Percentiles rank a stretch among this genome's conserved stretches.
Conservation (phyloP, 2,329 filamentous ascomycete species). For the Teratosphaeria nubilosa region DNA sequence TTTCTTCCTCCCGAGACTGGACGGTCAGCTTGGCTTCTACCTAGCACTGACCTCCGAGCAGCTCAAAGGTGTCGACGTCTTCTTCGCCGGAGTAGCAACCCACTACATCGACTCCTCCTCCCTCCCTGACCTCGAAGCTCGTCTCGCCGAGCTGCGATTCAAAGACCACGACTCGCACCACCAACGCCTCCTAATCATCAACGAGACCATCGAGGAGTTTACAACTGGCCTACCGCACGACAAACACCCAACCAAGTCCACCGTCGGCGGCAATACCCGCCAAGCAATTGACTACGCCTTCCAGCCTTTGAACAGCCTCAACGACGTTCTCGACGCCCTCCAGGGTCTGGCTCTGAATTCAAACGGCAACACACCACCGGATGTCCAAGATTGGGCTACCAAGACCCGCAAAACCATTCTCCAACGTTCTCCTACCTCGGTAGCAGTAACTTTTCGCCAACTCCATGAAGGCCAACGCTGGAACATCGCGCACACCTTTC, state of each 20-base stretch:
- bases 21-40: conserved; percentile 81
- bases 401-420: conserved; percentile 66
- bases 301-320: conserved; percentile 43
- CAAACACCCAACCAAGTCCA: conserved; percentile 43
- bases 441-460: conserved; percentile 75
- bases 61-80: conserved; percentile 71
- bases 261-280: conserved; percentile 53
- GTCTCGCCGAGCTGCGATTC: conserved; percentile 83
- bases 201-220: conserved; percentile 86
- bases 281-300: conserved; percentile 65
- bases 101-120: conserved; percentile 92
- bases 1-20: conserved; percentile 87
- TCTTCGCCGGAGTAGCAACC: conserved; percentile 86
- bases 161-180: conserved; percentile 58
- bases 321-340: conserved; percentile 61
- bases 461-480: conserved; percentile 67
- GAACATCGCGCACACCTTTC: conserved; percentile 77
- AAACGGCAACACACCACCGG: conserved; percentile 34
- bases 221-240: conserved; percentile 72
- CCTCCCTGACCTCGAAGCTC: conserved; percentile 68
- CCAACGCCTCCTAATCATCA: conserved; percentile 61
- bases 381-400: conserved; percentile 62
- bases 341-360: conserved; percentile 27
- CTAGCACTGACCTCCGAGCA: conserved; percentile 83
- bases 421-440: conserved; percentile 71